These are phyloP conservation scores for Erigeron canadensis DNA, from an alignment of 129 eudicot species.

Conservation along the genomic window DNA sequence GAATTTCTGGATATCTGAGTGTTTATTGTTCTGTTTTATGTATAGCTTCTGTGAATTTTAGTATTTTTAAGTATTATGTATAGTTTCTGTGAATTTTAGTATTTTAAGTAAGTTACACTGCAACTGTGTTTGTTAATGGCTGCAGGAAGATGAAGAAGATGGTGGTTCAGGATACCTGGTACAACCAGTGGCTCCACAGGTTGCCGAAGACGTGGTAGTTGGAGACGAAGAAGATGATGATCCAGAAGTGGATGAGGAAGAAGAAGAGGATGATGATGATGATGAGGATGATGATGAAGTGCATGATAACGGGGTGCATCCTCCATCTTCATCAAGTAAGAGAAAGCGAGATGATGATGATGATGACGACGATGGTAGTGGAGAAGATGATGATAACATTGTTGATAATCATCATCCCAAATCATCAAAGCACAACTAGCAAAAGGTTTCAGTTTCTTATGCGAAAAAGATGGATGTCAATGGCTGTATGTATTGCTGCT, in stretches of 20 bases:
- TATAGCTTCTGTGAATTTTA: too few species aligned
- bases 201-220: slow-evolving; percentile 32
- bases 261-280: slow-evolving; percentile 40
- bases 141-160: slow-evolving; percentile 82
- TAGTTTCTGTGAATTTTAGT: not conserved
- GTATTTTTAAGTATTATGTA: not conserved
- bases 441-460: not conserved
- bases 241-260: slow-evolving; percentile 48
- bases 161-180: slow-evolving; percentile 71
- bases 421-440: slow-evolving; percentile 57
- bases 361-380: slow-evolving; percentile 43
- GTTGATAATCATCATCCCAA: slow-evolving; percentile 33
- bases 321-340: slow-evolving; percentile 53
- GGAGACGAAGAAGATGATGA: slow-evolving; percentile 55
- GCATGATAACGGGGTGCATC: slow-evolving; percentile 56
- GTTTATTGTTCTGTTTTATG: not conserved
- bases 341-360: slow-evolving; percentile 50
- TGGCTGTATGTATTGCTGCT: slow-evolving; percentile 6
- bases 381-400: slow-evolving; percentile 34
- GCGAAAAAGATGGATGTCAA: slow-evolving; percentile 6
- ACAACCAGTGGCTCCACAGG: slow-evolving; percentile 70
- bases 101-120: not conserved
- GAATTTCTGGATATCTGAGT: not conserved
- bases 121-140: slow-evolving; percentile 13
- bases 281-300: slow-evolving; percentile 57